These are phyloP conservation scores for Dacryopinax primogenitus DNA, from an alignment of 768 basidiomycete species.

Conservation along the genomic window DNA sequence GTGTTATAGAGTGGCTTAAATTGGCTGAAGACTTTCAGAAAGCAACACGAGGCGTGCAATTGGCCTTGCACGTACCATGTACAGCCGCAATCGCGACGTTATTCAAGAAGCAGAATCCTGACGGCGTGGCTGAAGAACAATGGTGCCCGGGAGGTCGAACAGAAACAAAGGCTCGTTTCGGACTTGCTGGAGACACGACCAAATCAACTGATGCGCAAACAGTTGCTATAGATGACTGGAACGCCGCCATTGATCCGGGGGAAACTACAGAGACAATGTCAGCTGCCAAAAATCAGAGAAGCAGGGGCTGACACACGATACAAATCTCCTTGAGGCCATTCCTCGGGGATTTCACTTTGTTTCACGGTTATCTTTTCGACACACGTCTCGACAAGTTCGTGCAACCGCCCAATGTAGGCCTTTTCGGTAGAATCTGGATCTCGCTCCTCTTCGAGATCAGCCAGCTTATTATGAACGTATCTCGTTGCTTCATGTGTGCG, in stretches of 20 bases:
- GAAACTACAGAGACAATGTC: slow-evolving; percentile 42
- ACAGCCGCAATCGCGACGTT: slow-evolving; percentile 85
- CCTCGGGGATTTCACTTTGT: slow-evolving; percentile 62
- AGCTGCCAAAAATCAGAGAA: background rate
- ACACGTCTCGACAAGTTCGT: slow-evolving; percentile 47
- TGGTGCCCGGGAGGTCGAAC: slow-evolving; percentile 90
- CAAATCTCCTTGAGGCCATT: slow-evolving; percentile 62
- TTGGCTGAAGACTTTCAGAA: slow-evolving; percentile 45
- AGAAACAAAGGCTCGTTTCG: slow-evolving; percentile 53
- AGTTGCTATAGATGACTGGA: slow-evolving; percentile 69
- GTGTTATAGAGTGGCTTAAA: slow-evolving; percentile 59
- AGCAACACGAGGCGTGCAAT: background rate
- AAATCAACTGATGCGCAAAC: slow-evolving; percentile 80
- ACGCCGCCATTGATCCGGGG: slow-evolving; percentile 57
- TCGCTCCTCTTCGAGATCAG: slow-evolving; percentile 32
- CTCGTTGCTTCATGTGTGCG: slow-evolving; percentile 52
- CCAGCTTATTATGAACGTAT: slow-evolving; percentile 39
- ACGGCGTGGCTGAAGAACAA: slow-evolving; percentile 78
- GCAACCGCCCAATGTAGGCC: slow-evolving; percentile 47
- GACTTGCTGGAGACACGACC: slow-evolving; percentile 31
- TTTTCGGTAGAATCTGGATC: slow-evolving; percentile 38
- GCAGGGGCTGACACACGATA: slow-evolving; percentile 46
- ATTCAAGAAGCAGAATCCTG: slow-evolving; percentile 91
- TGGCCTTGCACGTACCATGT: slow-evolving; percentile 43
- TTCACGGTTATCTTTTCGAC: slow-evolving; percentile 46